Base-by-base conservation (phyloP, 2,329 filamentous ascomycete species). In the Aspergillus piperis region DNA sequence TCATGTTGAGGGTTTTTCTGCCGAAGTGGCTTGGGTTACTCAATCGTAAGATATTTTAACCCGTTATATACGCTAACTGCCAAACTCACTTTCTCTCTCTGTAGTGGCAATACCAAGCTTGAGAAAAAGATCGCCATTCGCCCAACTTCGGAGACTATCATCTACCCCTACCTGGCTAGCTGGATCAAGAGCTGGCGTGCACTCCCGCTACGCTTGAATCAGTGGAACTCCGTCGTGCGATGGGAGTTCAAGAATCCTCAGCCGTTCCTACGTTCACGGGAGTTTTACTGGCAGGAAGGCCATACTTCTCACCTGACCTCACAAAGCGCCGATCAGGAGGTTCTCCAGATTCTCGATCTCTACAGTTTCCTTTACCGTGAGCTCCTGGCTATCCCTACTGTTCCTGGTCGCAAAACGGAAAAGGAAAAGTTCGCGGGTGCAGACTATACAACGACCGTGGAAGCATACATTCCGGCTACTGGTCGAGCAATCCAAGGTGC, bases 391-490 rank as follows among this genome's bases (percentile, higher is more conserved):
- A 92, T 98, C 47, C 95, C 95, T 32, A 93, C 99, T 11, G 91
- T 99, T 63, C 91, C 93, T 71, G 95, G 95, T 47, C 84, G 84
- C 71, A 99, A 99, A 86, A 99, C 95, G 0, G 92, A 96, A 75
- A 96, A 96, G 73, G 95, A 99, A 81, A 96, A 96, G 81, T 99
- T 99, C 70, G 93, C 95, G 8, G 95, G 95, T 75, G 93, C 93
- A 67, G 89, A 94, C 79, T 99, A 96, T 82, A 98, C 95, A 51
- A 96, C 94, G 61, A 99, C 95, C 1, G 90, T 96, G 50, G 95
- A 99, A 80, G 95, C 92, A 36, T 99, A 96, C 77, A 97, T 99
- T 67, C 92, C 95, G 36, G 88, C 92, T 63, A 98, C 96, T 66
- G 95, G 95, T 23, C 90, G 95, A 74, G 95, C 95, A 75, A 98